Base-by-base conservation (phyloP, 31 red algal genomes). In the Endocladia muricata region DNA sequence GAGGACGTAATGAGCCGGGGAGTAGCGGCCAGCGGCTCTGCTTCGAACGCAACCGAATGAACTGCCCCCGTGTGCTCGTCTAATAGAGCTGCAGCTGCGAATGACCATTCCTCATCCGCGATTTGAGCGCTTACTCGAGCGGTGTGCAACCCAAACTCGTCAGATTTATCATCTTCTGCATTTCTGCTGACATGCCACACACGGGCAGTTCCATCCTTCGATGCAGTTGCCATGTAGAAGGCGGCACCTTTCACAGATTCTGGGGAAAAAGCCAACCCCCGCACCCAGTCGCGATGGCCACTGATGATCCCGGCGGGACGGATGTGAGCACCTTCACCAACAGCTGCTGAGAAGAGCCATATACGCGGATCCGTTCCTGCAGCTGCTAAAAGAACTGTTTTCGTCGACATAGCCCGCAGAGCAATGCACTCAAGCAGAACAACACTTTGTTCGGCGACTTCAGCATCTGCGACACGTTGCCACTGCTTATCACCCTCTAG, bases 261-360 rank as follows among this genome's bases (percentile, higher is more conserved):
- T 55, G 0, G 5, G 1, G 79, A 64, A 55, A 82, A 91, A 15
- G 73, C 55, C 11, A 91, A 22, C 43, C 65, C 68, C 13, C 88
- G 73, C 29, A 91, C 60, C 88, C 88, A 91, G 60, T 91, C 88
- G 9, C 88, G 80, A 58, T 91, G 88, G 9, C 83, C 83, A 31
- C 71, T 66, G 25, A 87, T 48, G 33, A 70, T 35, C 13, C 40
- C 54, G n/a, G 74, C 59, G 15, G 38, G 35, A 31, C 52, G 42
- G 1, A 86, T 25, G 2, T 11, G 19, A 6, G 55, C 38, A 4
- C 34, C 40, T 6, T 63, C 68, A 34, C 21, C 74, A 38, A 58
- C 37, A 3, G 44, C 57, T 21, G 34, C 33, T 8, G 37, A 19
- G n/a, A 79, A 75, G 4, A 75, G 7, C 11, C 49, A 33, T 3